Evolutionary conservation across 306 rosid species (phyloP), one percentile per base, ranked within the genome.

Genomic region (Cucurbita argyrosperma): DNA sequence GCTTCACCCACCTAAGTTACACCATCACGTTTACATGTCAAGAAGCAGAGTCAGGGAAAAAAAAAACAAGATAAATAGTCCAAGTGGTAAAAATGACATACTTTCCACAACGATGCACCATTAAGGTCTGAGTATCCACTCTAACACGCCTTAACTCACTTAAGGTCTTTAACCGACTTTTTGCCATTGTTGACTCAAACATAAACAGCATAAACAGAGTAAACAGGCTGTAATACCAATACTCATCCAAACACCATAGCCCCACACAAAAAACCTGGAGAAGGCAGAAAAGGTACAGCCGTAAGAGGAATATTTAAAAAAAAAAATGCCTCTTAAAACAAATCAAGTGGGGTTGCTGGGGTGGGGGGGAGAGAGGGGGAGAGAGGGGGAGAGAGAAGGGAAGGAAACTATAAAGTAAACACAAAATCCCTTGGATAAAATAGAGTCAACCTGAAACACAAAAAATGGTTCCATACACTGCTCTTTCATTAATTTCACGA

Each of bases 131-230:
- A 83, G 86, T 86, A 80, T 95, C 96, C 65, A 95, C 99, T 80
- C 92, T 86, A 40, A 95, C 99, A 70, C 99, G 97, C 72, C 99
- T 87, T 71, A 95, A 84, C 91, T 95, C 99, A 51, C 96, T 95
- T 40, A 95, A 82, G 74, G 99, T 91, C 90, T 88, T 91, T 76
- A 95, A 80, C 86, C 92, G 90, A 81, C 96, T 95, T 82, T 91
- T 95, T 72, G 99, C 99, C 99, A 95, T 95, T 75, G 99, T 91
- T 49, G 99, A 91, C 87, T 95, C 99, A 57, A 95, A 95, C 97
- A 95, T 87, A 65, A 95, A 91, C 77, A 95, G 80, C 99, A 95
- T 95, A 78, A 88, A 89, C 35, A 95, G 92, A 23, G 99, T 95
- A 81, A 95, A 95, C 87, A 95, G 78, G 82, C 99, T 95, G 85